Base-by-base conservation (phyloP, 495 filamentous ascomycete genomes). In the Peziza echinospora region DNA sequence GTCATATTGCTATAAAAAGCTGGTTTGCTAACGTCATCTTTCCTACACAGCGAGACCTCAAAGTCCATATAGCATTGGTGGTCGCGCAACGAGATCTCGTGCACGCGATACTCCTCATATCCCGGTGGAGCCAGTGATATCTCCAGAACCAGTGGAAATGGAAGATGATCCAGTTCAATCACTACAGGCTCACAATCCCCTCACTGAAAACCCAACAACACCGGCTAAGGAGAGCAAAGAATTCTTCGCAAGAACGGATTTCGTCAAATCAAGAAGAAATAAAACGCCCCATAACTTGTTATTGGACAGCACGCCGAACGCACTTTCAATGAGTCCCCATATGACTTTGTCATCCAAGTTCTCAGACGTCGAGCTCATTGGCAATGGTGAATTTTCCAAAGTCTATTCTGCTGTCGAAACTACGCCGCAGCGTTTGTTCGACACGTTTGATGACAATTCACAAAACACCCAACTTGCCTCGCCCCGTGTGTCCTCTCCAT, bases 361-460 rank as follows among this genome's bases (percentile, higher is more conserved):
- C n/a, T n/a, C n/a, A n/a, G n/a, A n/a, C n/a, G 75, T 84, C 8
- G 78, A 84, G 46, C 62, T 78, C 13, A 69, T 85, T 48, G 86
- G 87, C 25, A 80, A 73, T 41, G 89, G 89, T 28, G 86, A 93
- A 54, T 96, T 94, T 60, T 94, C 89, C 0, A 69, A 78, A 49
- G 89, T 97, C 9, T 97, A 82, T 61, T 76, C 78, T 21, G 89
- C 93, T 17, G 69, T 71, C 34, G 62, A 72, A 30, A 65, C 51
- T 22, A 52, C 60, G 43, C 50, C 62, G 4, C 25, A 53, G 2
- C 43, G 45, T 13, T 49, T 52, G 16, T 19, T 19, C 41, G 22
- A 19, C n/a, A 4, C 41, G n/a, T 23, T 21, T 55, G 57, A 21
- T 50, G 54, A 17, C 44, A 40, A 48, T 53, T 56, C 42, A 44